Base-by-base conservation (phyloP, 139 green algal species). In the Asterochloris erici region DNA sequence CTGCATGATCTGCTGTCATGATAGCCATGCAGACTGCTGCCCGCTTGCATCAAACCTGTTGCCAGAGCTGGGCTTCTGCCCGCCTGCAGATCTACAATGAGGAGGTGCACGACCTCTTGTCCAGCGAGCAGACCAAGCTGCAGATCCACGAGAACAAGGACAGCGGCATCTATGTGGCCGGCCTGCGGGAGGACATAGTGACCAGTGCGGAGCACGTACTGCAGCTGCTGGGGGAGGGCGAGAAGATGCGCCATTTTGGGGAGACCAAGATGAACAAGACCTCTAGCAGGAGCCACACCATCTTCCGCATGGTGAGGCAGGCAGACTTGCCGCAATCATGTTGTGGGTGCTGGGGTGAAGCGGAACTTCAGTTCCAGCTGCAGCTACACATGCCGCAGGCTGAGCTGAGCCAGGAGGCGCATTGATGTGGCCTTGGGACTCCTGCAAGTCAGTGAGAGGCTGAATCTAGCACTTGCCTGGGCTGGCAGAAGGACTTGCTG, bases 261-360 rank as follows among this genome's bases (percentile, higher is more conserved):
- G 91, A 98, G 74, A 99, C 96, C 17, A 96, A 95, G 76, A 99
- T 99, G 96, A 99, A 99, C 87, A 91, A 97, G 73, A 90, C 86
- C 77, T 94, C 84, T 79, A 94, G 86, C 74, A 89, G 96, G 61
- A 97, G 92, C 0, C 96, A 99, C 90, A 96, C 95, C 47, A 90
- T 99, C 24, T 99, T 99, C 88, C 89, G 94, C 71, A 99, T 99
- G 97, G 96, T 99, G 38, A 70, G 76, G 17, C 14, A 13, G 26
- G 29, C 38, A 62, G 28, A 29, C 27, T 66, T 54, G 38, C 38
- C 38, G 38, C 38, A 54, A 54, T 54, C 38, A 54, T 54, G 38
- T 2, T 6, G 6, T 6, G 4, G 38, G 2, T 54, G 38, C 6
- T 2, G 2, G 38, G 6, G 6, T 54, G 38, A 54, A 54, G 38